Percentiles rank a stretch among this genome's conserved stretches.
Conservation (phyloP, 2,329 filamentous ascomycete species). For the Juglanconis sp. region DNA sequence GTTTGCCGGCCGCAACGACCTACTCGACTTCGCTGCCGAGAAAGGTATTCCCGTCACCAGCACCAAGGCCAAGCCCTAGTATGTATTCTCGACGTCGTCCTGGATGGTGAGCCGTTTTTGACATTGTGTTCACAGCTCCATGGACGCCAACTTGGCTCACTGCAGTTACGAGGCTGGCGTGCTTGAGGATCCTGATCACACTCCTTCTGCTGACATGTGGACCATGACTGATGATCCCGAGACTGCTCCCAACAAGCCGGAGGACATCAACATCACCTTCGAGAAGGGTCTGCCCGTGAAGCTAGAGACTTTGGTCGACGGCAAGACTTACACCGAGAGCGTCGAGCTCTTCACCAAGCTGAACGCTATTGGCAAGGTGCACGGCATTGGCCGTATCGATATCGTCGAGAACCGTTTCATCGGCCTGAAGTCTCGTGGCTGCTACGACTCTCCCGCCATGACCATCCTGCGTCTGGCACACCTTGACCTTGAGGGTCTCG, state of each 20-base stretch:
- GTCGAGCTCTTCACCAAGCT: slow-evolving; percentile 69
- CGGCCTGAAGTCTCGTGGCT: slow-evolving; percentile 76
- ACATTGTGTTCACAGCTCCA: slow-evolving; percentile 53
- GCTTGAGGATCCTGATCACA: slow-evolving; percentile 61
- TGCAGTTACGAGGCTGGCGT: slow-evolving; percentile 78
- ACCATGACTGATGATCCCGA: slow-evolving; percentile 67
- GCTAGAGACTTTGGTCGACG: slow-evolving; percentile 40
- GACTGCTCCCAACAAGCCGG: slow-evolving; percentile 66
- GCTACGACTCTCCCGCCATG: slow-evolving; percentile 68
- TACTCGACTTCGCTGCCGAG: slow-evolving; percentile 67
- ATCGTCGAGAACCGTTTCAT: slow-evolving; percentile 63
- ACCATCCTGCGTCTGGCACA: slow-evolving; percentile 37
- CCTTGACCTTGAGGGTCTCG: slow-evolving; percentile 45
- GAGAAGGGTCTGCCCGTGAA: slow-evolving; percentile 70
- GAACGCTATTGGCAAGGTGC: slow-evolving; percentile 67
- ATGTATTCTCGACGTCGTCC: not conserved
- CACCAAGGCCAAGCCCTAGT: slow-evolving; percentile 56
- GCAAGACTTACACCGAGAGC: slow-evolving; percentile 63
- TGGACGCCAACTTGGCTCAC: slow-evolving; percentile 38
- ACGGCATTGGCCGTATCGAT: slow-evolving; percentile 78
- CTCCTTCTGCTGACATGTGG: slow-evolving; percentile 77
- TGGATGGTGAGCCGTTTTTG: not conserved
- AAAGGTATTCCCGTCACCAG: slow-evolving; percentile 69
- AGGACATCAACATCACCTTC: slow-evolving; percentile 70
- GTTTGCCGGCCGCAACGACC: slow-evolving; percentile 66